Conservation (phyloP, 2,329 filamentous ascomycete genomes). For the Cordyceps pruinosa region DNA sequence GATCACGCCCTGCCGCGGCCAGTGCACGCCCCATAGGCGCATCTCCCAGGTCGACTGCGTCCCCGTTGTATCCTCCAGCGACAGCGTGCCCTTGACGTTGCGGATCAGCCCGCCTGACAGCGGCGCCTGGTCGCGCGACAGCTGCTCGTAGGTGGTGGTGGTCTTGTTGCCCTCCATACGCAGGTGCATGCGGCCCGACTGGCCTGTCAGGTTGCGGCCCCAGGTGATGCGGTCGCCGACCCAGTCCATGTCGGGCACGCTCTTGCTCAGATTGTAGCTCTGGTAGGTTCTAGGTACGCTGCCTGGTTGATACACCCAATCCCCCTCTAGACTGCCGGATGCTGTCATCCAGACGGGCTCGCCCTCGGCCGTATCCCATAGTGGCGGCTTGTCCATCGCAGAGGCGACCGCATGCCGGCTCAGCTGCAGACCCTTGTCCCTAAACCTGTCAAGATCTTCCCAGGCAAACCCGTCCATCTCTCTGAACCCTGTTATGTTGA, state of each 20-base stretch:
- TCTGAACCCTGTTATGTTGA: slow-evolving; percentile 74
- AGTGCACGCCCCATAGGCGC: slow-evolving; percentile 77
- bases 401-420: slow-evolving; percentile 42
- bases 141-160: slow-evolving; percentile 37
- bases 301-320: slow-evolving; percentile 58
- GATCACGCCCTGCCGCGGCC: slow-evolving; percentile 70
- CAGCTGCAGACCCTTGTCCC: slow-evolving; percentile 56
- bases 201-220: slow-evolving; percentile 74
- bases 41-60: slow-evolving; percentile 71
- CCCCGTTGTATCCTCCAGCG: slow-evolving; percentile 62
- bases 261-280: slow-evolving; percentile 57
- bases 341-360: slow-evolving; percentile 66
- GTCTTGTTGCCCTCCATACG: slow-evolving; percentile 53
- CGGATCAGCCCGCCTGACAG: slow-evolving; percentile 49
- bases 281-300: slow-evolving; percentile 39
- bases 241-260: slow-evolving; percentile 61
- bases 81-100: slow-evolving; percentile 62
- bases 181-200: slow-evolving; percentile 61
- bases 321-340: slow-evolving; percentile 68
- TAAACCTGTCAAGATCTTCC: slow-evolving; percentile 63
- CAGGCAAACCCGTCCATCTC: slow-evolving; percentile 70
- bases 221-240: slow-evolving; percentile 52
- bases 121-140: slow-evolving; percentile 25
- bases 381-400: slow-evolving; percentile 22
- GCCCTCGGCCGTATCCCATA: slow-evolving; percentile 31